These are phyloP conservation scores for Auricularia heimuer DNA, from an alignment of 768 basidiomycete genomes.

Conservation along the genomic window DNA sequence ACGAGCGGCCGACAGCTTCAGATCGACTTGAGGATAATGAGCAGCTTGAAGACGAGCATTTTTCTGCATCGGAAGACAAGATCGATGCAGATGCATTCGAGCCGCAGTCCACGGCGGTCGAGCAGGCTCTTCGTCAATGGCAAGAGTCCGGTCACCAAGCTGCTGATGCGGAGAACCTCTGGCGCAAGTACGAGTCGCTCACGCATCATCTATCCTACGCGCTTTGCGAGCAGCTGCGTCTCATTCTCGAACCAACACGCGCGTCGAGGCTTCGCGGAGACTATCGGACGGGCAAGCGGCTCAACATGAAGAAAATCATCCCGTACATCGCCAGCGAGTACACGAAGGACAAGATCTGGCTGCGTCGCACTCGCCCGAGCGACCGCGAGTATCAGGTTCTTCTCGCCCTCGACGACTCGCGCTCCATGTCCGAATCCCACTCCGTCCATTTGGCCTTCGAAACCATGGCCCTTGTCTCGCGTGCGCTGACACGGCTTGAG, in stretches of 20 bases:
- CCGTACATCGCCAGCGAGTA: constrained; percentile 97
- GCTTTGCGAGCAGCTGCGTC: constrained; percentile 91
- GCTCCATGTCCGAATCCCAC: constrained; percentile 90
- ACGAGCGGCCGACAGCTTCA: not conserved
- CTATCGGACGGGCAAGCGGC: constrained; percentile 92
- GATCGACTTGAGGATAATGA: constrained; percentile 14
- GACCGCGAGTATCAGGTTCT: constrained; percentile 93
- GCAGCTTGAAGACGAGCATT: constrained; percentile 42
- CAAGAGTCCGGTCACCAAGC: constrained; percentile 47
- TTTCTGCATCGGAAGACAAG: constrained; percentile 28
- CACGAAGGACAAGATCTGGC: constrained; percentile 99
- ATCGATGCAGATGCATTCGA: constrained; percentile 19
- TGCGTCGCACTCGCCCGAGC: constrained; percentile 87
- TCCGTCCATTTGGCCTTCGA: constrained; percentile 91
- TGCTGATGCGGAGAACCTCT: constrained; percentile 60
- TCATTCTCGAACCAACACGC: constrained; percentile 90
- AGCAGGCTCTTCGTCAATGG: constrained; percentile 52
- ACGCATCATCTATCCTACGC: constrained; percentile 86
- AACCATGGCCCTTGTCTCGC: constrained; percentile 84
- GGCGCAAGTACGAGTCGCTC: constrained; percentile 83
- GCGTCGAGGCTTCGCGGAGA: constrained; percentile 93
- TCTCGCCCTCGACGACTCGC: constrained; percentile 90
- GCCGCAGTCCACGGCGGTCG: constrained; percentile 26
- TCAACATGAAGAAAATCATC: constrained; percentile 99
- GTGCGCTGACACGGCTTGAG: constrained; percentile 84